These are phyloP conservation scores for Candida odintsovae DNA, from an alignment of 805 yeast genomes.

Conservation along the genomic window DNA sequence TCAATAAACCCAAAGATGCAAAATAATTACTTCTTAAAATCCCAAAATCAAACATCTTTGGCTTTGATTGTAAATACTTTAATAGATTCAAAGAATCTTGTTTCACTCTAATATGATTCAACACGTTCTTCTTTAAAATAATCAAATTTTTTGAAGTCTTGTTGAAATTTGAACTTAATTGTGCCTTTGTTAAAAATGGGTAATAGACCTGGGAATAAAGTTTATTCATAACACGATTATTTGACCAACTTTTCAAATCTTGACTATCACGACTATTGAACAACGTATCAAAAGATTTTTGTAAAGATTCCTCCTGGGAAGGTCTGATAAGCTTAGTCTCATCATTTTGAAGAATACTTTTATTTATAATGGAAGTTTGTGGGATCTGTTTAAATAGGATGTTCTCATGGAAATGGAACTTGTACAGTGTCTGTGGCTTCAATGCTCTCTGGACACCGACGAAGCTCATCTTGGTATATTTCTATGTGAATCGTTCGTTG, in stretches of 20 bases:
- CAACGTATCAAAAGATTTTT: constrained; percentile 12
- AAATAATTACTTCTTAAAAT: constrained; percentile 17
- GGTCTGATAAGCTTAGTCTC: constrained; percentile 7
- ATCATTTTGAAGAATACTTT: constrained; percentile 10
- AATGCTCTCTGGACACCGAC: constrained; percentile 1
- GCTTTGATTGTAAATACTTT: constrained; percentile 1
- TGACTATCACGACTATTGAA: not conserved
- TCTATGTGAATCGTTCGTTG: too few relatives aligned
- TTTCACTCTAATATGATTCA: constrained; percentile 8
- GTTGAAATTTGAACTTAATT: constrained; percentile 9
- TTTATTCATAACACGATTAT: constrained; percentile 2
- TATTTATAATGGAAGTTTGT: constrained; percentile 16
- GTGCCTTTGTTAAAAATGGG: constrained; percentile 15
- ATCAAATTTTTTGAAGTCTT: not conserved
- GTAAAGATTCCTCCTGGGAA: constrained; percentile 7
- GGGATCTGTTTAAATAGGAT: constrained; percentile 11
- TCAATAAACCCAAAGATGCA: constrained; percentile 11
- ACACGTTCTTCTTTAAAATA: constrained; percentile 2
- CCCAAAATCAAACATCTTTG: constrained; percentile 14
- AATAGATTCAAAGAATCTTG: constrained; percentile 5
- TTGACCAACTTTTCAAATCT: not conserved
- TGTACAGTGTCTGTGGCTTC: constrained; percentile 4
- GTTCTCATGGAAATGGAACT: constrained; percentile 21
- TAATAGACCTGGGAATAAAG: constrained; percentile 14
- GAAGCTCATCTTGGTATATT: not conserved